phyloP scores from a whole-genome alignment of 495 filamentous ascomycete genomes.

The Lophium mytilinum region DNA sequence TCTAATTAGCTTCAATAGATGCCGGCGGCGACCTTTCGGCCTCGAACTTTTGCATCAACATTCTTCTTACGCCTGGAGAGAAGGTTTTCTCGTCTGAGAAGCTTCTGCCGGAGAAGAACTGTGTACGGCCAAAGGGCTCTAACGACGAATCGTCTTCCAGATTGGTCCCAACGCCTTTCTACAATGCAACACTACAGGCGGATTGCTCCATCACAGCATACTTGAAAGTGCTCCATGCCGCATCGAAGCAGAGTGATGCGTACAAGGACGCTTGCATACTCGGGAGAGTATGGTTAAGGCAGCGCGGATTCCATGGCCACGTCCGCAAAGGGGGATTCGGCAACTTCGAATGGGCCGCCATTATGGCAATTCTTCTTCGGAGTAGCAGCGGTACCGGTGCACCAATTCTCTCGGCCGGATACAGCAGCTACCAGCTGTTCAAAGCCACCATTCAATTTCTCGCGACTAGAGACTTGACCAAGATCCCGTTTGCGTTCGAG shows the following conservation, averaged over 20 bases:
- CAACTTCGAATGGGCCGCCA: constrained; percentile 77
- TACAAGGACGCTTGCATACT: constrained; percentile 80
- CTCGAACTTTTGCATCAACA: constrained; percentile 56
- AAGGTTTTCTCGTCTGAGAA: constrained; percentile 59
- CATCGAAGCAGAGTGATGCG: constrained; percentile 55
- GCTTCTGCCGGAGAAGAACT: constrained; percentile 60
- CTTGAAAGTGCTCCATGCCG: constrained; percentile 58
- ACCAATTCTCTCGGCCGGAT: constrained; percentile 62
- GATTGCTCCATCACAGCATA: constrained; percentile 66
- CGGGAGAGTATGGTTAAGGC: constrained; percentile 79
- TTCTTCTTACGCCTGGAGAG: constrained; percentile 64
- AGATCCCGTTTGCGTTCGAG: constrained; percentile 52
- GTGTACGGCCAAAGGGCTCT: constrained; percentile 48
- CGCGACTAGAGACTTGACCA: constrained; percentile 56
- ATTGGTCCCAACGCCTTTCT: constrained; percentile 63
- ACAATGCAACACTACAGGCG: constrained; percentile 78
- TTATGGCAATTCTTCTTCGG: constrained; percentile 74
- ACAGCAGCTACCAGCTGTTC: constrained; percentile 90
- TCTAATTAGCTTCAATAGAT: neutral
- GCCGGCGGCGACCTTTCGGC: constrained; percentile 22
- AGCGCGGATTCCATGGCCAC: constrained; percentile 66
- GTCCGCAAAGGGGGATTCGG: constrained; percentile 80
- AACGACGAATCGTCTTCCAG: constrained; percentile 31
- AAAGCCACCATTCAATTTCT: constrained; percentile 84
- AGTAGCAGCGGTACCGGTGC: constrained; percentile 48